Evolutionary conservation across 108 stramenopile species (phyloP).

Genomic region (Mediolabrus comicus): DNA sequence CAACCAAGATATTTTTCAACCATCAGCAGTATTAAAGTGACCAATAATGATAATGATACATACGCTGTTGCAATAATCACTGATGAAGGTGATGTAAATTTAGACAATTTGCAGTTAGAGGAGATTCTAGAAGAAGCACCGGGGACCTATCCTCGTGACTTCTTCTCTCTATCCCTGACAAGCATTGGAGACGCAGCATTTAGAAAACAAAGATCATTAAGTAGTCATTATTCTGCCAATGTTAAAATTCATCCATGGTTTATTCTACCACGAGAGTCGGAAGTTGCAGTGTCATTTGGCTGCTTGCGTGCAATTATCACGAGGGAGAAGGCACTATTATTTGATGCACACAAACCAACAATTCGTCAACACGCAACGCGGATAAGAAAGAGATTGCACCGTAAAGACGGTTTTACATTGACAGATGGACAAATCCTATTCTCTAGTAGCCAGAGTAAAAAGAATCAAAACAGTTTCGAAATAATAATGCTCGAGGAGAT

Average conservation of each 20-base stretch:
- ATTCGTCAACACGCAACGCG: conserved; percentile 44
- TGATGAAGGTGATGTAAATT: conserved; percentile 7
- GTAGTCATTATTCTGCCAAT: conserved; percentile 33
- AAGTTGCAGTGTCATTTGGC: conserved; percentile 68
- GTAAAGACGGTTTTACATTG: conserved; percentile 26
- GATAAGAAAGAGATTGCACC: conserved; percentile 24
- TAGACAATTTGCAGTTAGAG: conserved; percentile 26
- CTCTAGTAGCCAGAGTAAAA: conserved; percentile 15
- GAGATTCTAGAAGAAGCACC: conserved; percentile 62
- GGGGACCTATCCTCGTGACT: conserved; percentile 71
- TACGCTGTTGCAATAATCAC: conserved; percentile 35
- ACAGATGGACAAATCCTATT: conserved; percentile 28
- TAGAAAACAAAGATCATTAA: conserved; percentile 23
- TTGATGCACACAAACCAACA: conserved; percentile 73
- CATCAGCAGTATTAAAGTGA: neutral
- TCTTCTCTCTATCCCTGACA: conserved; percentile 70
- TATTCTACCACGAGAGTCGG: conserved; percentile 70
- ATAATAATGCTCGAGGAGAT: conserved; percentile 82
- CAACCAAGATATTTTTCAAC: too few species aligned
- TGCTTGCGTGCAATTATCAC: conserved; percentile 75
- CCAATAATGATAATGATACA: conserved; percentile 7
- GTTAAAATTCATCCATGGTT: conserved; percentile 54
- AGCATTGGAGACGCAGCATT: conserved; percentile 43
- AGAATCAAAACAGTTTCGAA: conserved; percentile 60
- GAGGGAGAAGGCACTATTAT: conserved; percentile 54